Evolutionary conservation across 2,329 filamentous ascomycete genomes (phyloP).

Genomic region (Calonectria multiphialidica): DNA sequence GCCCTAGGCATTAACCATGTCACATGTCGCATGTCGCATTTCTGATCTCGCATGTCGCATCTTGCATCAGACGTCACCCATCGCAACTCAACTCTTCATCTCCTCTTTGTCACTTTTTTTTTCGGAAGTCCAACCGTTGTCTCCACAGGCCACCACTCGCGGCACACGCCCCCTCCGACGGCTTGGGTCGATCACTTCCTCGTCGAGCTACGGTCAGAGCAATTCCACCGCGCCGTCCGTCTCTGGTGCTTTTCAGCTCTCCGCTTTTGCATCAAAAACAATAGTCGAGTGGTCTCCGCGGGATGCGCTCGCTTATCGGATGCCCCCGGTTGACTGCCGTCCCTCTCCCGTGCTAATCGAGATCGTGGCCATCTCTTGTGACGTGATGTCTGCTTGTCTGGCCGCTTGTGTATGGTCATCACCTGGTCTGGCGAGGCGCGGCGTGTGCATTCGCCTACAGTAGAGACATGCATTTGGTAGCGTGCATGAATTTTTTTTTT

Average conservation of each 20-base stretch:
- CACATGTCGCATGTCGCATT: slow-evolving; percentile 9
- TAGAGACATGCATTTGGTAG: slow-evolving; percentile 17
- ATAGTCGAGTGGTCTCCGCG: not conserved
- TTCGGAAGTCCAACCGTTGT: not conserved
- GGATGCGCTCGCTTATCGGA: slow-evolving; percentile 15
- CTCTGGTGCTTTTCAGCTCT: slow-evolving; percentile 5
- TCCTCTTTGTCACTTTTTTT: not conserved
- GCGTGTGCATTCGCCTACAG: not conserved
- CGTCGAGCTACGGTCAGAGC: not conserved
- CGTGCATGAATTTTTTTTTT: not conserved
- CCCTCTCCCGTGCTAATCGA: slow-evolving; percentile 5
- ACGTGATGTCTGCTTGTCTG: not conserved
- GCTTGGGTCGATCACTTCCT: slow-evolving; percentile 7
- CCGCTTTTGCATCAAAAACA: not conserved
- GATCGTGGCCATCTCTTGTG: not conserved
- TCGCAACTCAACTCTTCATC: not conserved
- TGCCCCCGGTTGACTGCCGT: not conserved
- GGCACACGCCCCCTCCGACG: not conserved
- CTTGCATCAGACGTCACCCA: slow-evolving; percentile 9
- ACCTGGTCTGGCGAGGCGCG: not conserved
- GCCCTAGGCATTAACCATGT: not conserved
- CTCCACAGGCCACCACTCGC: not conserved
- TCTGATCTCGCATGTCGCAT: slow-evolving; percentile 17
- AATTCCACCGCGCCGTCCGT: not conserved
- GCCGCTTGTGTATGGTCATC: not conserved